These are phyloP conservation scores for Ceratocystis ficicola DNA, from an alignment of 2,329 filamentous ascomycete genomes.

Conservation along the genomic window DNA sequence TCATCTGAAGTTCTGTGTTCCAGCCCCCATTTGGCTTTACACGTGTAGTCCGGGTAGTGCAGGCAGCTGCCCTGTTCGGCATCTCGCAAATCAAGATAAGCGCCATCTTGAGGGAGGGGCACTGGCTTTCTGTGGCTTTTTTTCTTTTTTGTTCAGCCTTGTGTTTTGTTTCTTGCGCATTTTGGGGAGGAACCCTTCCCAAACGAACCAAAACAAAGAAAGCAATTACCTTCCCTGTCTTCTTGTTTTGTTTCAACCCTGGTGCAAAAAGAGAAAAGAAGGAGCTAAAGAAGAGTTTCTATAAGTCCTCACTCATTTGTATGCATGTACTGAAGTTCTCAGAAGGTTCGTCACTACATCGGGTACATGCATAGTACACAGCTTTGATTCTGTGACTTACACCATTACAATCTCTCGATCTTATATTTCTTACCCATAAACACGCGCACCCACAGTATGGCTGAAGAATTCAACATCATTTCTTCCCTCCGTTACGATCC, in stretches of 20 bases:
- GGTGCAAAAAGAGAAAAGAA: too few relatives aligned
- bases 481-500: constrained; percentile 63
- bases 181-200: neutral
- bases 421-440: neutral
- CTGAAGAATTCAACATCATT: constrained; percentile 47
- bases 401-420: neutral
- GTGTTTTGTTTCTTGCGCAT: neutral
- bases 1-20: neutral
- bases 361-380: constrained; percentile 5
- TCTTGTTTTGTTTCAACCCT: neutral
- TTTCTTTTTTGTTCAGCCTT: neutral
- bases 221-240: neutral
- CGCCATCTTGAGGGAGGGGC: neutral
- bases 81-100: neutral
- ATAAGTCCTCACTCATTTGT: neutral
- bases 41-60: neutral
- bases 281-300: too few relatives aligned
- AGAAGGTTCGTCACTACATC: neutral
- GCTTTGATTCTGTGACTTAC: neutral
- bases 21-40: neutral
- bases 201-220: neutral
- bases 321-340: neutral
- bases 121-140: neutral
- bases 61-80: constrained; percentile 8
- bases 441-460: constrained; percentile 26